These are phyloP conservation scores for Lotus japonicus DNA, from an alignment of 306 rosid species.

Conservation along the genomic window DNA sequence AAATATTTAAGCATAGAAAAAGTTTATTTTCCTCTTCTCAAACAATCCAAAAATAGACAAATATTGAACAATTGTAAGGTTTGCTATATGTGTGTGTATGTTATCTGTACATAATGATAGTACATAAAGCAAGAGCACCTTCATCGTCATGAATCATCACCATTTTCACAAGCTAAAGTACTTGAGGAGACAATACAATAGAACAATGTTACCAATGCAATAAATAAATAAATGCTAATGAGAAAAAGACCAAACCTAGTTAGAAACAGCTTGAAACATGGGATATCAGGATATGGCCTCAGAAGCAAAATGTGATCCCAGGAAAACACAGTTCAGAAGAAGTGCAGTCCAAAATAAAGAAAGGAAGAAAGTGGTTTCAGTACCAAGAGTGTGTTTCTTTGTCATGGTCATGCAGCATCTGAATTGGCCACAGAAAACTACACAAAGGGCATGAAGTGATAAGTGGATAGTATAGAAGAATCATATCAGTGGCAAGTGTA, in stretches of 20 bases:
- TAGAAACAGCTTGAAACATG: conserved; percentile 13
- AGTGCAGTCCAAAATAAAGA: not conserved
- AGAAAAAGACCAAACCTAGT: conserved; percentile 17
- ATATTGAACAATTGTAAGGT: not conserved
- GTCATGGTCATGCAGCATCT: not conserved
- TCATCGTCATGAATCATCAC: conserved; percentile 16
- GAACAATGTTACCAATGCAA: not conserved
- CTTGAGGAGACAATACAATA: not conserved
- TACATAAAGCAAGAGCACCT: not conserved
- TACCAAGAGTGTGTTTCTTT: not conserved
- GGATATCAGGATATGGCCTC: not conserved
- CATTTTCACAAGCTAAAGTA: not conserved
- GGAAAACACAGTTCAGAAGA: not conserved
- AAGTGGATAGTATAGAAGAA: conserved; percentile 3
- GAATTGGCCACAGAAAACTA: conserved; percentile 3
- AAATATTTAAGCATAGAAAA: not conserved
- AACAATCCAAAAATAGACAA: not conserved
- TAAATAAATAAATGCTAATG: not conserved
- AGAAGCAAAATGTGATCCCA: conserved; percentile 1
- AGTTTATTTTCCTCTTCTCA: not conserved
- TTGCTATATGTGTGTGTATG: not conserved
- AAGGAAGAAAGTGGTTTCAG: not conserved
- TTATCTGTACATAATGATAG: not conserved
- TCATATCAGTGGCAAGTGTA: conserved; percentile 27
- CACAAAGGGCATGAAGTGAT: not conserved